phyloP scores from a whole-genome alignment of 2,329 filamentous ascomycete genomes.

The Pseudocercospora musae region DNA sequence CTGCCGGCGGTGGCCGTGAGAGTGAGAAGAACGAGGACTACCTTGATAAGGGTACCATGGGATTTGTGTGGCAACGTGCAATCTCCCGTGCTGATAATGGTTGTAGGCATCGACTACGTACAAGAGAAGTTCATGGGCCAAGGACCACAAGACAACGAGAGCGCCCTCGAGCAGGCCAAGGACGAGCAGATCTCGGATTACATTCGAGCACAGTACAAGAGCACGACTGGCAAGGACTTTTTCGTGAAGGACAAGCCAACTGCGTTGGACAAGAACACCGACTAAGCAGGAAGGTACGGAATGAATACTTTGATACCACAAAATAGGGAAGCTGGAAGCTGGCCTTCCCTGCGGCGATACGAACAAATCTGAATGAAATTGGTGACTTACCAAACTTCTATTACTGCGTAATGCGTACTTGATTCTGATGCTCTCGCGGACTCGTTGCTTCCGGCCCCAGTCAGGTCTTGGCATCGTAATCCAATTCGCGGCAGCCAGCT shows the following conservation, averaged over 20 bases:
- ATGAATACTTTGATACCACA: background rate
- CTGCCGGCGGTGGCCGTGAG: slow-evolving; percentile 68
- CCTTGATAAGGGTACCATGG: slow-evolving; percentile 70
- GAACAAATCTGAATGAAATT: background rate
- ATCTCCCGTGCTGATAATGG: slow-evolving; percentile 3
- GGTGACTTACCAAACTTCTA: background rate
- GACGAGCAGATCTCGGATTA: slow-evolving; percentile 74
- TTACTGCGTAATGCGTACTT: too few species aligned
- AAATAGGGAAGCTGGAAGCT: background rate
- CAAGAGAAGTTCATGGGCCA: slow-evolving; percentile 71
- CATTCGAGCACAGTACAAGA: slow-evolving; percentile 69
- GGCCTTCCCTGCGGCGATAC: background rate
- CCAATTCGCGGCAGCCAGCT: background rate
- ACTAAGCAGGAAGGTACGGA: background rate
- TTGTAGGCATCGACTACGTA: slow-evolving; percentile 67
- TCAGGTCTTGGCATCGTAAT: background rate
- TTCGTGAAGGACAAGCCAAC: slow-evolving; percentile 64
- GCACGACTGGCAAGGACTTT: slow-evolving; percentile 63
- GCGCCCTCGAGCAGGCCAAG: slow-evolving; percentile 75
- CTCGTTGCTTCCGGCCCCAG: background rate
- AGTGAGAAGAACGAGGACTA: slow-evolving; percentile 73
- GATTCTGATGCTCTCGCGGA: background rate
- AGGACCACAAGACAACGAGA: slow-evolving; percentile 67
- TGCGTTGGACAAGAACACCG: slow-evolving; percentile 10
- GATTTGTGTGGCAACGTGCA: background rate